Percentiles rank a stretch among this genome's conserved stretches.
Conservation (phyloP, 768 basidiomycete species). For the Podaxis sp. region DNA sequence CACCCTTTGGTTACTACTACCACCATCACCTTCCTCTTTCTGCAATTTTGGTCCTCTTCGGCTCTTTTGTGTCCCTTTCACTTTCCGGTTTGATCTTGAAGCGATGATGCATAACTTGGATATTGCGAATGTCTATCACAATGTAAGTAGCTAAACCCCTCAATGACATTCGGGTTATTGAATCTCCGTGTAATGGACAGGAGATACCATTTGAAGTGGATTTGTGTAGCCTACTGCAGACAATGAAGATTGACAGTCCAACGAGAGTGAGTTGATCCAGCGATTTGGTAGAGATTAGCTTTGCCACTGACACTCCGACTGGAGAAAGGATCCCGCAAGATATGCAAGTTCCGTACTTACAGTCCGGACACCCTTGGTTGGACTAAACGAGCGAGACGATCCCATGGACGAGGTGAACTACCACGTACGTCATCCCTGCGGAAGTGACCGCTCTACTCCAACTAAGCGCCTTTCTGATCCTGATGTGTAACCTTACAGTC, state of each 20-base stretch:
- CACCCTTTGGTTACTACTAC: background rate
- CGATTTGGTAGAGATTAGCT: background rate
- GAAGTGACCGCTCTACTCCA: background rate
- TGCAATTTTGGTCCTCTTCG: background rate
- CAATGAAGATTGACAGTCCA: constrained; percentile 42
- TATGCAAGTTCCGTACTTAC: constrained; percentile 13
- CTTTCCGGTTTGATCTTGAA: background rate
- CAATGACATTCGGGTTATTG: background rate
- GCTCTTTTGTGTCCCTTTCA: background rate
- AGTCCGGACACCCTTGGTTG: constrained; percentile 16
- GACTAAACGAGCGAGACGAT: constrained; percentile 36
- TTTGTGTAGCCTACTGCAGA: constrained; percentile 51
- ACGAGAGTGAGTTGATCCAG: constrained; percentile 27
- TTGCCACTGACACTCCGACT: constrained; percentile 17
- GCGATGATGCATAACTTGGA: background rate
- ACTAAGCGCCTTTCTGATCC: background rate
- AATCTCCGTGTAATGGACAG: background rate
- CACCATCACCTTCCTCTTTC: background rate
- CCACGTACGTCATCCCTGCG: constrained; percentile 31
- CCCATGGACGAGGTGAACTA: constrained; percentile 46
- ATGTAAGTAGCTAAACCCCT: background rate
- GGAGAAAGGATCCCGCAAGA: constrained; percentile 45
- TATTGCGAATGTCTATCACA: background rate
- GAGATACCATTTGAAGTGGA: constrained; percentile 35
- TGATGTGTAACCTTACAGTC: constrained; percentile 27